These are phyloP conservation scores for Penicillium riverlandense DNA, from an alignment of 495 filamentous ascomycete genomes.

Conservation along the genomic window DNA sequence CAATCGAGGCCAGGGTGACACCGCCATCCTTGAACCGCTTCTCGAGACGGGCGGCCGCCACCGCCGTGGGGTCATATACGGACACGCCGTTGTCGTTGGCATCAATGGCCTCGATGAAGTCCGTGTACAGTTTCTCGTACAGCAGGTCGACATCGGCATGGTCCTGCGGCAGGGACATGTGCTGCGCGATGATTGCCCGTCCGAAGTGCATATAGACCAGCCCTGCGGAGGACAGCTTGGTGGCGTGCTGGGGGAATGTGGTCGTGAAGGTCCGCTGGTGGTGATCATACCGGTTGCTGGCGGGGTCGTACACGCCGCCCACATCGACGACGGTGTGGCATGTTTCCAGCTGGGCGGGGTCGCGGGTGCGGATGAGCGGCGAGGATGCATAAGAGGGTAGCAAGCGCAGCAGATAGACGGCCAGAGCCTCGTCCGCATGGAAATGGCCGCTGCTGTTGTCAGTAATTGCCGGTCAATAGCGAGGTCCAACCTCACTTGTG, in stretches of 20 bases:
- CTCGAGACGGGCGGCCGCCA: slow-evolving; percentile 58
- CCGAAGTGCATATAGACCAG: slow-evolving; percentile 96
- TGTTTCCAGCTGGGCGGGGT: slow-evolving; percentile 64
- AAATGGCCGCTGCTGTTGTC: slow-evolving; percentile 66
- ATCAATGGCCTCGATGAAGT: slow-evolving; percentile 93
- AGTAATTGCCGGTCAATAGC: slow-evolving; percentile 1
- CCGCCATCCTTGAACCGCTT: slow-evolving; percentile 76
- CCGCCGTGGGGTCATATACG: slow-evolving; percentile 59
- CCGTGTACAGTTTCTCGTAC: slow-evolving; percentile 83
- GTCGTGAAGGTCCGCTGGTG: slow-evolving; percentile 88
- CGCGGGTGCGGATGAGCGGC: slow-evolving; percentile 77
- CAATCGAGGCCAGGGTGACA: slow-evolving; percentile 75
- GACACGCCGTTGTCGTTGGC: slow-evolving; percentile 95
- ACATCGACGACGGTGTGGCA: slow-evolving; percentile 97
- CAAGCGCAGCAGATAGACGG: slow-evolving; percentile 88
- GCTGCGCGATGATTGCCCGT: slow-evolving; percentile 65
- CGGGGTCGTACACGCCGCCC: slow-evolving; percentile 77
- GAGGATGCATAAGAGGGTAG: slow-evolving; percentile 73
- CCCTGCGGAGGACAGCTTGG: slow-evolving; percentile 88
- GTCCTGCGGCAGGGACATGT: slow-evolving; percentile 53
- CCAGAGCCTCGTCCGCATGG: slow-evolving; percentile 98
- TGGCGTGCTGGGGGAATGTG: slow-evolving; percentile 66
- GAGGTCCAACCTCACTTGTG: slow-evolving; percentile 54
- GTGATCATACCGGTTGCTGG: slow-evolving; percentile 80
- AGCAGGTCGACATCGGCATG: slow-evolving; percentile 62